Base-by-base conservation (phyloP, 202 grass and related monocot species). In the Panicum virgatum region DNA sequence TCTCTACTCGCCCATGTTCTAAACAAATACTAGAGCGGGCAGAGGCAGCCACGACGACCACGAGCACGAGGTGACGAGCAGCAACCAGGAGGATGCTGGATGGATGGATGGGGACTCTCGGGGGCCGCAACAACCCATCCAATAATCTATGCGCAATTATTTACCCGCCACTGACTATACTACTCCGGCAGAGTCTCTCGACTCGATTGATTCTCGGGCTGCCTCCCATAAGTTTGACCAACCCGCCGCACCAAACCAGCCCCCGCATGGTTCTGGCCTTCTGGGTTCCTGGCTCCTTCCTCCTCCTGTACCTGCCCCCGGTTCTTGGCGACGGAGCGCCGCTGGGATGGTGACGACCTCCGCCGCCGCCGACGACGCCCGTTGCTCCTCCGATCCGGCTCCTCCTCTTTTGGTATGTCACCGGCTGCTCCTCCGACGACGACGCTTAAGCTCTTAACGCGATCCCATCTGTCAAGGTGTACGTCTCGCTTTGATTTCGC, bases 131-230 rank as follows among this genome's bases (percentile, higher is more conserved):
- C 20, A 44, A 30, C 15, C 58, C 46, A 23, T 30, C 26, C 72
- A 76, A 19, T 82, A 74, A 65, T 82, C 69, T 74, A 82, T 3
- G 2, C 63, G 27, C 82, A 15, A 84, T 77, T 70, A 77, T 48
- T 70, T 11, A 69, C 73, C 16, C 12, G 18, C 50, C 63, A 32
- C 26, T 45, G 27, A 60, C 7, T 77, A 84, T 37, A 60, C 23
- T 34, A 75, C 18, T 59, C 16, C 9, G 20, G 53, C 26, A 32
- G 20, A 23, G 52, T 56, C 61, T 19, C 26, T 29, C 29, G n/a
- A n/a, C n/a, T n/a, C n/a, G 5, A 37, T 19, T 69, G 64, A 29
- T 48, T 83, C 56, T 29, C 16, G 42, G 42, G 19, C 53, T n/a
- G n/a, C n/a, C n/a, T 18, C 12, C 50, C 26, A 40, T 75, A 75